Base-by-base conservation (phyloP, 73 alveolate species). In the Paramecium bursaria region DNA sequence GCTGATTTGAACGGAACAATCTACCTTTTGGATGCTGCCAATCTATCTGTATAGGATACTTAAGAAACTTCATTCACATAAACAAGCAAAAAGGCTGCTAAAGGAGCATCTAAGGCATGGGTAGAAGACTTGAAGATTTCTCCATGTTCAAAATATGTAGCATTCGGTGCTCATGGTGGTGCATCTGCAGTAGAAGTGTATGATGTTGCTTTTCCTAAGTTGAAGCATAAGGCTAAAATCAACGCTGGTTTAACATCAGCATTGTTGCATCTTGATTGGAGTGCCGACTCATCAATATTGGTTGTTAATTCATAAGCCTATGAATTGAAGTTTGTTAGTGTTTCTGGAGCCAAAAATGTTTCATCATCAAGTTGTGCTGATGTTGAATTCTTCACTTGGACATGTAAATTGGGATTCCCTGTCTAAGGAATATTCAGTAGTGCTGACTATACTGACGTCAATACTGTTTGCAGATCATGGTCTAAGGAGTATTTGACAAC, bases 131-230 rank as follows among this genome's bases (percentile, higher is more conserved):
- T 97, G 11, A 97, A 97, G 85, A 88, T 92, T 22, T 94, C 98
- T 21, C 99, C 99, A 5, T 91, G 91, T 90, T 60, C 87, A 22
- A 74, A 75, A 19, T 74, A 49, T 75, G 91, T 95, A 5, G 99
- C 98, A 17, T 95, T 87, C 85, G 99, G 99, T 5, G 94, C 99
- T 44, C 99, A 97, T 88, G 98, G 99, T 75, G 98, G 99, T 6
- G 93, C 93, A 48, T 90, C 97, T 46, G 92, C 91, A 85, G 80
- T 97, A 14, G 98, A 97, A 91, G 75, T 95, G 3, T 90, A 94
- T 51, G 94, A 95, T 17, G 75, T 31, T 19, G 96, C 91, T 55
- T 75, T 73, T 14, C 91, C 92, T 14, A 88, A 88, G 52, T 86
- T 95, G 30, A 52, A 85, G 53, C 79, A 73, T 91, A 85, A 87